Conservation (phyloP, 23 red algal species). For the Cyanidioschyzon merolae region DNA sequence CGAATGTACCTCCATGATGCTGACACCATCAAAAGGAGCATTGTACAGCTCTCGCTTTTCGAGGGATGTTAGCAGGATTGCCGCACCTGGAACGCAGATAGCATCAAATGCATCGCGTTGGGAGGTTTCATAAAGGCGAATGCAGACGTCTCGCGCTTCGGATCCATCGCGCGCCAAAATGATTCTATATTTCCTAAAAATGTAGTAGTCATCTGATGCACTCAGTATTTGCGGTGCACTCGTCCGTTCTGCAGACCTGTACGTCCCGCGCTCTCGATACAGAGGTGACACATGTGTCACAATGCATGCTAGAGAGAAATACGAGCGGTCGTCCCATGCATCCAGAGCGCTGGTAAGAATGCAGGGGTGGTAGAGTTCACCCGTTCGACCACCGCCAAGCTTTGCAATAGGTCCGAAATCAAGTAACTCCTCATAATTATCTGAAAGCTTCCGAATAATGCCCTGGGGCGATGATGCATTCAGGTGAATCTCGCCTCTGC, state of each 20-base stretch:
- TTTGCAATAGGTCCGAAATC: neutral
- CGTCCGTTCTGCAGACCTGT: neutral
- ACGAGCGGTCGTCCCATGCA: neutral
- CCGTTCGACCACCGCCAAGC: neutral
- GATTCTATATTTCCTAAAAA: constrained; percentile 13
- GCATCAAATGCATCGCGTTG: constrained; percentile 1
- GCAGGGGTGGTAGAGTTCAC: neutral
- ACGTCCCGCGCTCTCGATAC: neutral
- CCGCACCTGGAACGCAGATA: neutral
- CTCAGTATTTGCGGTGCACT: neutral
- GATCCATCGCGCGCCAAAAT: neutral
- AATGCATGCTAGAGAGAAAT: neutral
- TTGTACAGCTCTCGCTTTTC: neutral
- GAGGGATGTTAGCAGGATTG: neutral
- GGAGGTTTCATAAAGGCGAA: neutral
- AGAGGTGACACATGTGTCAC: constrained; percentile 5
- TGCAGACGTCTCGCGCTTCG: neutral
- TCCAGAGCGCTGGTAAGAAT: neutral
- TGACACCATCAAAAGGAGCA: neutral
- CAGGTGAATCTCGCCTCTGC: constrained; percentile 3
- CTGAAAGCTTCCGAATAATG: neutral
- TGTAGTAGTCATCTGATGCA: neutral
- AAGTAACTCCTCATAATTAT: no score
- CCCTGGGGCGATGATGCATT: constrained; percentile 8
- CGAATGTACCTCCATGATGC: neutral